Base-by-base conservation (phyloP, 2,329 filamentous ascomycete species). In the Camptophora hylomeconis region DNA sequence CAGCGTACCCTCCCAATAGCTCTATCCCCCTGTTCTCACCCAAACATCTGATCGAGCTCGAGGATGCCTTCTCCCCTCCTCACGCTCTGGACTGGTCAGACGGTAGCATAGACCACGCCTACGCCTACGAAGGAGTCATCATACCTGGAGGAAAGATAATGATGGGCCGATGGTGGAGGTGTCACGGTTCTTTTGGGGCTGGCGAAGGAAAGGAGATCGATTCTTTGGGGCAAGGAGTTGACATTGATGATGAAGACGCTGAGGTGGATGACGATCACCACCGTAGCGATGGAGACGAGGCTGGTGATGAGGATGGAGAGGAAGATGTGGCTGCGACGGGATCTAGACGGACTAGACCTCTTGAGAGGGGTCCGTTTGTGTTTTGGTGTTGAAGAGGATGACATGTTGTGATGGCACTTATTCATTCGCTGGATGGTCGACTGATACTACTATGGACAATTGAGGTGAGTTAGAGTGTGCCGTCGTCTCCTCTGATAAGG, bases 81-180 rank as follows among this genome's bases (percentile, higher is more conserved):
- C 30, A 34, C 16, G 32, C 38, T 14, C 26, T 45, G 13, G 28
- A 37, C 17, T 46, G 43, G 14, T 24, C 22, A 1, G 38, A 51
- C 28, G 29, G 29, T 7, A 26, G 23, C 8, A 51, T 52, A 24
- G 32, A 43, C 11, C 54, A 52, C 37, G 45, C 56, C 2, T 60
- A 57, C 45, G 57, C 48, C 3, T 67, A 65, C 32, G 61, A 67
- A 41, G 63, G 58, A 0, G 45, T 57, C 13, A 46, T 67, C 8
- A 35, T 64, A 4, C 63, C 63, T 3, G 60, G 62, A 4, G 54
- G 55, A 2, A 52, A 53, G 15, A 53, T 65, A 20, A 61, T 67
- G 45, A 28, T 66, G 28, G 64, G 63, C 7, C 49, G 58, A 15
- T 73, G 65, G 64, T 65, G 49, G 61, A 51, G 40, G 13, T 28